These are phyloP conservation scores for Daphne laureola DNA, from an alignment of 441 rosid genomes.

Conservation along the genomic window DNA sequence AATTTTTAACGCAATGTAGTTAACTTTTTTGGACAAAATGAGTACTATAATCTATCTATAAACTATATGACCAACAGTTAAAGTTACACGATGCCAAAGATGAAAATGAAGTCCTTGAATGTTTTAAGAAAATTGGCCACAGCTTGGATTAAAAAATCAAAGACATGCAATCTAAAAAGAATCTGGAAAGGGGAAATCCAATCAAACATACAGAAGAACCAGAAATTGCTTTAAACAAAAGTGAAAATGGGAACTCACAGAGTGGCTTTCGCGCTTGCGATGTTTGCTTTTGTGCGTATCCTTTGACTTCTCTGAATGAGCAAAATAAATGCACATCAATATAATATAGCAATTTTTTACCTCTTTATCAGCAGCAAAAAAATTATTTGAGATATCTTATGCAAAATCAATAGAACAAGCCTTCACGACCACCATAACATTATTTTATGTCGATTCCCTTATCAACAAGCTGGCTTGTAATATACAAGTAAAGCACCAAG, in stretches of 20 bases:
- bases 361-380: not conserved
- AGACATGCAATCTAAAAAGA: not conserved
- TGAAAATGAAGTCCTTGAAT: not conserved
- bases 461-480: not conserved
- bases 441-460: not conserved
- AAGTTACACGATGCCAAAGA: not conserved
- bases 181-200: no score
- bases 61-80: not conserved
- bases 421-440: conserved; percentile 1
- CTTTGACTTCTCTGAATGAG: conserved; percentile 59
- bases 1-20: not conserved
- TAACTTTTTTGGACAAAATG: no score
- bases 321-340: conserved; percentile 20
- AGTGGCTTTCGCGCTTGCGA: conserved; percentile 26
- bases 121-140: not conserved
- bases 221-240: conserved; percentile 2
- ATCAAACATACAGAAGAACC: not conserved
- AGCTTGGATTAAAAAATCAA: conserved; percentile 1
- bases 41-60: not conserved
- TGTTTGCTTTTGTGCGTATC: conserved; percentile 49
- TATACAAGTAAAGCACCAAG: not conserved
- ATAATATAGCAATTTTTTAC: conserved; percentile 11
- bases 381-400: no score
- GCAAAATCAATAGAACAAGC: not conserved
- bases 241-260: conserved; percentile 34